Percentiles rank a stretch among this genome's conserved stretches.
Conservation (phyloP, 441 rosid species). For the Erodium moschatum region DNA sequence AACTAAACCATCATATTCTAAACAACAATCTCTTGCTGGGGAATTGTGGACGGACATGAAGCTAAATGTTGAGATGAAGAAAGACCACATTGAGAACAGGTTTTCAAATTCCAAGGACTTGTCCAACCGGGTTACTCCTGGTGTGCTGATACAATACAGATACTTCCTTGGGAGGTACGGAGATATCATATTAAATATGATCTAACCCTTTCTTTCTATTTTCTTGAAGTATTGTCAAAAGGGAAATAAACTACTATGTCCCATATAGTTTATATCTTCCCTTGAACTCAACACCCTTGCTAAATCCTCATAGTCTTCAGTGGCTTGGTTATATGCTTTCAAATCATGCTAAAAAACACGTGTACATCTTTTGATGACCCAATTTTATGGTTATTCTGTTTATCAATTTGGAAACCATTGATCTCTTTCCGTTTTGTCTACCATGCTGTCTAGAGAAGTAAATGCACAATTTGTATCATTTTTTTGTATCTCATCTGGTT, state of each 20-base stretch:
- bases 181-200: not conserved
- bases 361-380: not conserved
- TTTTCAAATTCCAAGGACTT: conserved; percentile 47
- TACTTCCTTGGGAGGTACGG: conserved; percentile 84
- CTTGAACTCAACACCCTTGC: not conserved
- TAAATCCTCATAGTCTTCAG: not conserved
- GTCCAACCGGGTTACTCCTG: conserved; percentile 59
- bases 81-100: conserved; percentile 45
- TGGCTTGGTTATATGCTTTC: not conserved
- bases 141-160: conserved; percentile 55
- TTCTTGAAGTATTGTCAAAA: not conserved
- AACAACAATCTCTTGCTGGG: conserved; percentile 53
- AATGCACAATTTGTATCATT: not conserved
- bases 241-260: not conserved
- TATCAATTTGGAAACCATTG: not conserved
- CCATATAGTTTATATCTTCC: not conserved
- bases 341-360: not conserved
- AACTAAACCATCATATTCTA: conserved; percentile 15
- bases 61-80: conserved; percentile 46
- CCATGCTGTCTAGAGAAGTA: not conserved
- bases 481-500: not conserved
- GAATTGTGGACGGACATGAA: conserved; percentile 71
- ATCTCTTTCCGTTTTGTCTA: not conserved
- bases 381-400: not conserved
- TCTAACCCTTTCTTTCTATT: not conserved